Base-by-base conservation (phyloP, 495 filamentous ascomycete genomes). In the Polyplosphaeria fusca region DNA sequence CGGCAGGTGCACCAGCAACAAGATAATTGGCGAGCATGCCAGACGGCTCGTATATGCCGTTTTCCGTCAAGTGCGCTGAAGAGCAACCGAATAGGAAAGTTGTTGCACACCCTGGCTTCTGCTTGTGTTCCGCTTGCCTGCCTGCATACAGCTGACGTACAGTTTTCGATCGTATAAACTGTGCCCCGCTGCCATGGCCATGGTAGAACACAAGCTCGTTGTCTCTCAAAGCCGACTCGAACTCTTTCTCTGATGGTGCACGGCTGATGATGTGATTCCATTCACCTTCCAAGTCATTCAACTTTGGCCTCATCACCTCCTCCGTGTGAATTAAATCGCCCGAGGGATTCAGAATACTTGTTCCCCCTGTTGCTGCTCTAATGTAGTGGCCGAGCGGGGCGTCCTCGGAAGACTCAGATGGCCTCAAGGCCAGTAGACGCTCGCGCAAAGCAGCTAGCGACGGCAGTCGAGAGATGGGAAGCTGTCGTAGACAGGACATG, bases 41-140 rank as follows among this genome's bases (percentile, higher is more conserved):
- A 62, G 87, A 86, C 1, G 87, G 86, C 67, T 96, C 89, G 64
- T 94, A 95, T 56, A 93, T 84, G 22, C 92, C 93, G 0, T 84
- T 80, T 62, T 95, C 87, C 5, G 80, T 82, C 46, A 96, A 73
- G 9, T 79, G 77, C 0, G 87, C 92, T 38, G 84, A 89, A 61
- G 81, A 86, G 70, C 93, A 98, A 19, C 93, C 93, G 85, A 98
- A 95, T 7, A 98, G 83, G 63, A 95, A 83, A 0, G 90, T 80
- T 4, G 93, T 86, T 24, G 88, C 90, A 55, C 76, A 79, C 61
- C 86, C 59, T 4, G 41, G 43, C 49, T 53, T 49, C 14, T 30
- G 16, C 23, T 37, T 27, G 12, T 27, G 19, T 43, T 42, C 48
- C 5, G 19, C 23, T 30, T 47, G 20, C 14, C 5, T 32, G 7